Conservation (phyloP, 495 filamentous ascomycete species). For the Penicillium canescens region DNA sequence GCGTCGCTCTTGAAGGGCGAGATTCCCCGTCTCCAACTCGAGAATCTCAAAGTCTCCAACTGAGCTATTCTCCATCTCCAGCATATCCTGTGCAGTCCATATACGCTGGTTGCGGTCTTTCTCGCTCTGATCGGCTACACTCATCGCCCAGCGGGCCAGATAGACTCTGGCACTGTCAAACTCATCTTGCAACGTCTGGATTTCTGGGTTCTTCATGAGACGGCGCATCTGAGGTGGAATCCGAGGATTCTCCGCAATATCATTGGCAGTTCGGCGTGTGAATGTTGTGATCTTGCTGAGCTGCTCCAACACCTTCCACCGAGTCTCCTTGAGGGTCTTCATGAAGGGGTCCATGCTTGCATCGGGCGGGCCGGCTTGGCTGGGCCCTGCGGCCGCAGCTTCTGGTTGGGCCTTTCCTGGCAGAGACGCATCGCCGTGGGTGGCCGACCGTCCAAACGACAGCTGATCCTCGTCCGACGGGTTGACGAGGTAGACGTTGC, state of each 20-base stretch:
- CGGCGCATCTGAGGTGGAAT: slow-evolving; percentile 84
- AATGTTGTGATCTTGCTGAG: slow-evolving; percentile 96
- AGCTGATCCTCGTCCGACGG: slow-evolving; percentile 80
- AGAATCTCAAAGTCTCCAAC: slow-evolving; percentile 96
- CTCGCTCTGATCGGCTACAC: slow-evolving; percentile 94
- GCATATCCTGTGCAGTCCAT: slow-evolving; percentile 88
- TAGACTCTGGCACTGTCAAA: slow-evolving; percentile 96
- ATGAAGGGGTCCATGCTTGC: slow-evolving; percentile 93
- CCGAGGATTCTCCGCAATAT: slow-evolving; percentile 84
- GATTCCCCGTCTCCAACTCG: slow-evolving; percentile 70
- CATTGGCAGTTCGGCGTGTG: slow-evolving; percentile 86
- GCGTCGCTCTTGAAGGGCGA: slow-evolving; percentile 70
- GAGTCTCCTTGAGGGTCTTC: slow-evolving; percentile 91
- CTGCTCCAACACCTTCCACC: slow-evolving; percentile 94
- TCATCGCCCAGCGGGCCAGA: slow-evolving; percentile 96
- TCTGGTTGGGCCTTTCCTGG: slow-evolving; percentile 32
- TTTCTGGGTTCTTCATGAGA: slow-evolving; percentile 87
- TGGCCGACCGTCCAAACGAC: slow-evolving; percentile 64
- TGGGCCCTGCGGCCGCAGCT: slow-evolving; percentile 30
- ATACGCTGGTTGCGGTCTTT: slow-evolving; percentile 78
- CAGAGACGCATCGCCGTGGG: slow-evolving; percentile 31
- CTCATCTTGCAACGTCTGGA: slow-evolving; percentile 92
- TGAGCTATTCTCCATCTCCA: slow-evolving; percentile 90
- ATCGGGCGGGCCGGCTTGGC: slow-evolving; percentile 48
- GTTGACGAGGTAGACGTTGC: slow-evolving; percentile 87